Evolutionary conservation across 257 asterid genomes (phyloP), one percentile per base, ranked within the genome.

Genomic region (Forsythia viridissima): DNA sequence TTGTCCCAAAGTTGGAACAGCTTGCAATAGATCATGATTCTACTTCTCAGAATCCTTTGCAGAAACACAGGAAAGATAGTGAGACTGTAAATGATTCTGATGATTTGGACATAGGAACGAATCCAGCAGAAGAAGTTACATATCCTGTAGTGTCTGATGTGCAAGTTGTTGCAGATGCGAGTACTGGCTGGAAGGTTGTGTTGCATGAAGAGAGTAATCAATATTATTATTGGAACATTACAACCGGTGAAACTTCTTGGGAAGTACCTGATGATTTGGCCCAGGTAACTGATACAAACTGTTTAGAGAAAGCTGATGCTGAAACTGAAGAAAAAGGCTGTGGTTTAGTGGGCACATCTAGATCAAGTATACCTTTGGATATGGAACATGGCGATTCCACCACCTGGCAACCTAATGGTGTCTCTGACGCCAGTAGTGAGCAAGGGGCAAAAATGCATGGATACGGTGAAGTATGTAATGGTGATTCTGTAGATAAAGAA

Each of bases 171-270:
- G 96, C 80, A 66, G 93, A 86, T 72, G 82, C 72, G 70, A 83
- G 70, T 83, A 86, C 86, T 20, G 92, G 94, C 51, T 96, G 99
- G 99, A 96, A 90, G 86, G 82, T 86, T 84, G 97, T 96, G 77
- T 84, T 92, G 86, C 96, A 93, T 78, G 98, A 96, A 88, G 99
- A 91, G 87, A 96, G 96, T 83, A 89, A 86, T 84, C 92, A 88
- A 76, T 92, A 96, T 74, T 96, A 96, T 75, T 96, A 93, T 80
- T 96, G 99, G 99, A 96, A 96, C 88, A 82, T 80, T 73, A 72
- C 76, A 67, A 96, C 98, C 0, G 97, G 98, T n/a, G 97, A 93
- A 88, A 96, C 98, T 61, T 96, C 99, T n/a, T 96, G 99, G 99
- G 92, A 88, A 77, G 90, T 93, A 61, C 99, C 99, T 70, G 85